These are phyloP conservation scores for Sporodiniella umbellata DNA, from an alignment of 371 early-diverging fungal genomes.

Conservation along the genomic window DNA sequence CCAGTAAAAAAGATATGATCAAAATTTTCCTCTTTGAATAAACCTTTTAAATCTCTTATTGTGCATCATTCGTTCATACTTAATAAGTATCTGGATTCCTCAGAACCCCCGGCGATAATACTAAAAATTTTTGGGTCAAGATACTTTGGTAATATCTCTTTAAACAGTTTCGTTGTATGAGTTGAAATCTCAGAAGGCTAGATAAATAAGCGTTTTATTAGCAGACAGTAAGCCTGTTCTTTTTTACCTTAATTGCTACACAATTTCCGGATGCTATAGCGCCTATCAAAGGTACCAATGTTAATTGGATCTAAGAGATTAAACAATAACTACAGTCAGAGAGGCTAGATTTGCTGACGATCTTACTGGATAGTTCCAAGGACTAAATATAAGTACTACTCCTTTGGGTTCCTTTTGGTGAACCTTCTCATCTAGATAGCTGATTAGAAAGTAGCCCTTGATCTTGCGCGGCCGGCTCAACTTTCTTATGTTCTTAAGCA, in stretches of 20 bases:
- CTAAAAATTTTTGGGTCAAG: constrained; percentile 63
- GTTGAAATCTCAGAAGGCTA: constrained; percentile 83
- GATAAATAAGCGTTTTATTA: too few species aligned
- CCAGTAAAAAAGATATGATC: constrained; percentile 95
- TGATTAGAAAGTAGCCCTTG: too few species aligned
- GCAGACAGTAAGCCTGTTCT: background rate
- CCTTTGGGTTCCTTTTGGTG: constrained; percentile 80
- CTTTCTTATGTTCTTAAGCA: constrained; percentile 22
- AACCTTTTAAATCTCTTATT: background rate
- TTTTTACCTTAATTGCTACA: constrained; percentile 67
- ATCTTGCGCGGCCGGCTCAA: too few species aligned
- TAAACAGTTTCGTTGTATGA: constrained; percentile 62
- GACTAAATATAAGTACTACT: constrained; percentile 64
- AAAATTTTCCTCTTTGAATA: constrained; percentile 53
- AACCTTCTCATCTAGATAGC: too few species aligned
- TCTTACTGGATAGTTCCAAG: constrained; percentile 89
- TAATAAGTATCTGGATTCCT: constrained; percentile 71
- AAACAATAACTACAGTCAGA: background rate
- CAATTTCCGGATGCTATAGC: constrained; percentile 94
- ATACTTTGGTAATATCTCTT: constrained; percentile 64
- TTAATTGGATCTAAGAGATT: constrained; percentile 50
- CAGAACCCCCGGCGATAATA: constrained; percentile 76
- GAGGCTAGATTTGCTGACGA: too few species aligned
- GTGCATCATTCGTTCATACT: constrained; percentile 12
- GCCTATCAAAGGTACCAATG: constrained; percentile 75